Evolutionary conservation across 306 rosid species (phyloP), one percentile per base, ranked within the genome.

Genomic region (Geum urbanum): DNA sequence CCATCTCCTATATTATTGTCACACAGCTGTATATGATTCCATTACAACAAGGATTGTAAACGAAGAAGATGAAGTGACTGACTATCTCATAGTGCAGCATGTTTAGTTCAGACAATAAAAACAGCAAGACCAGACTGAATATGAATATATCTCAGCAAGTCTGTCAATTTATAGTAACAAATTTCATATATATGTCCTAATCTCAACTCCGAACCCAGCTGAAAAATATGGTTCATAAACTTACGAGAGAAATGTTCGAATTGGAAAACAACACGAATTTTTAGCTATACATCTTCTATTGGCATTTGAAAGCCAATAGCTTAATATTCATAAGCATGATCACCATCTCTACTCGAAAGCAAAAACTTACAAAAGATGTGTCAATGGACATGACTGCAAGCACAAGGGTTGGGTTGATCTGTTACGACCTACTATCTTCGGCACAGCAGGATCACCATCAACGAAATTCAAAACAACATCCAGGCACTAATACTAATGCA

Each of bases 401-500:
- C 74, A 45, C 70, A 72, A 67, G 71, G 40, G 78, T 58, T 60
- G 46, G 65, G 78, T 58, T 60, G 22, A 45, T 37, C 58, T 72
- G 32, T 53, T 41, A 59, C 71, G 13, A 73, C 55, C 80, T 41
- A 59, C 71, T 8, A 73, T 63, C 80, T 81, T 75, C 74, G 57
- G 72, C 70, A 67, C 69, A 75, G 69, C 74, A 60, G 70, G 76
- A 74, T 57, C 54, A 60, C 63, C 41, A 67, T 59, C 72, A 63
- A 75, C 68, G 78, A 81, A 82, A 79, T 65, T 72, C 68, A 67
- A 54, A 68, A 64, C 68, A 67, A 63, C 80, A 83, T 68, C 63
- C 75, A 75, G 65, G 75, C 74, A 66, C 83, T 78, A 82, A 64
- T 72, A 72, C 74, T 39, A 41, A 74, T 69, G 72, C 78, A 80